Conservation (phyloP, 352 stramenopile genomes). For the Albugo candida region DNA sequence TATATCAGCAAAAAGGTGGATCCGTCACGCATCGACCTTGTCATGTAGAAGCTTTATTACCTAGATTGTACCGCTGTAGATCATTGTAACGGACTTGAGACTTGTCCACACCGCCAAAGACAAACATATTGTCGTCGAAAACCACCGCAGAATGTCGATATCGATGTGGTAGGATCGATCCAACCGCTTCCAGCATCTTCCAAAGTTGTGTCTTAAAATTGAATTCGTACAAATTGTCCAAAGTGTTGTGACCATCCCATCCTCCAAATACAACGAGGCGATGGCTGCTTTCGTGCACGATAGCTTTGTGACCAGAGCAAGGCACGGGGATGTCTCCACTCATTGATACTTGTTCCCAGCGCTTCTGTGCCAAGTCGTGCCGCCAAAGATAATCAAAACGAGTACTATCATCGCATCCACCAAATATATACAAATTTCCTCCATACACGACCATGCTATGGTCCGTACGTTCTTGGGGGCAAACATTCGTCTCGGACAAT, state of each 20-base stretch:
- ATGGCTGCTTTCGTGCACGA: constrained; percentile 47
- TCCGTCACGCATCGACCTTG: no score
- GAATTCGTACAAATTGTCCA: constrained; percentile 72
- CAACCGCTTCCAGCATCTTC: constrained; percentile 33
- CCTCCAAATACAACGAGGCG: constrained; percentile 70
- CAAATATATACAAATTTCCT: constrained; percentile 72
- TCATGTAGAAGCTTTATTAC: no score
- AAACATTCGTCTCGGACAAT: constrained; percentile 21
- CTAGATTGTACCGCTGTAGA: constrained; percentile 50
- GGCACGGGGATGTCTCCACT: constrained; percentile 27
- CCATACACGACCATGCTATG: constrained; percentile 75
- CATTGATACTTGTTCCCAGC: constrained; percentile 30
- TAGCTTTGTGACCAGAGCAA: constrained; percentile 65
- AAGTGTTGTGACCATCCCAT: constrained; percentile 71
- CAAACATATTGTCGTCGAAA: constrained; percentile 71
- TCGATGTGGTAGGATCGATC: constrained; percentile 38
- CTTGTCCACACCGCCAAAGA: constrained; percentile 82
- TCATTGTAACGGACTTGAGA: constrained; percentile 77
- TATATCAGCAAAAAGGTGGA: no score
- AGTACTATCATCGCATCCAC: constrained; percentile 67
- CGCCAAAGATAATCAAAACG: constrained; percentile 72
- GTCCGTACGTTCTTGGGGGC: constrained; percentile 60
- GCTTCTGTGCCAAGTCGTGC: constrained; percentile 35
- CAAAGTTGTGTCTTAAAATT: constrained; percentile 48
- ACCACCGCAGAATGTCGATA: constrained; percentile 77